Percentiles rank a stretch among this genome's conserved stretches.
phyloP scores from a whole-genome alignment of 306 rosid species.

The Echinosophora koreensis region DNA sequence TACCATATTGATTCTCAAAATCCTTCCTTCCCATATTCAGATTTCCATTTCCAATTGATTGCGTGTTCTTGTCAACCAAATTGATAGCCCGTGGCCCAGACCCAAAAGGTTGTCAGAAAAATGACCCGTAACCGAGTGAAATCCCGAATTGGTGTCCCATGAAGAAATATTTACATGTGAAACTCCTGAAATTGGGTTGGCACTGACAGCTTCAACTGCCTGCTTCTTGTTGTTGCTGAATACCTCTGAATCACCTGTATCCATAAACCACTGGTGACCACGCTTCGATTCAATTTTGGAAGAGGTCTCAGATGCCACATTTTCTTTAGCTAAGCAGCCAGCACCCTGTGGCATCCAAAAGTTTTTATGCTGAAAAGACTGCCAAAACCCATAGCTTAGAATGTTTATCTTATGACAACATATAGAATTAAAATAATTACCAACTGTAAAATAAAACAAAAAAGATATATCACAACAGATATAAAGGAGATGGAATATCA shows the following conservation, averaged over 20 bases:
- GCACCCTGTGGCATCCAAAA: slow-evolving; percentile 80
- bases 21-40: slow-evolving; percentile 65
- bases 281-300: slow-evolving; percentile 81
- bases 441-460: slow-evolving; percentile 11
- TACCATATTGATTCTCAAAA: slow-evolving; percentile 71
- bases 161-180: slow-evolving; percentile 64
- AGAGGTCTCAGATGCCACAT: slow-evolving; percentile 77
- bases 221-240: slow-evolving; percentile 76
- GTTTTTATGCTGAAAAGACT: slow-evolving; percentile 90
- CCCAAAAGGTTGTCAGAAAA: slow-evolving; percentile 81
- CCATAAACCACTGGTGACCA: slow-evolving; percentile 83
- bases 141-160: slow-evolving; percentile 78
- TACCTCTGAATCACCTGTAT: slow-evolving; percentile 67
- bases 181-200: slow-evolving; percentile 70
- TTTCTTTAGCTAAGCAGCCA: slow-evolving; percentile 81
- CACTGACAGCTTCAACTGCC: slow-evolving; percentile 73
- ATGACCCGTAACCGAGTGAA: slow-evolving; percentile 78
- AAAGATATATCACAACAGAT: not conserved
- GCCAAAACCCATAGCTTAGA: slow-evolving; percentile 44
- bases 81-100: slow-evolving; percentile 68
- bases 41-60: slow-evolving; percentile 68
- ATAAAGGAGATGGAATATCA: not conserved
- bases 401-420: slow-evolving; percentile 28
- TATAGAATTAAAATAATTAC: slow-evolving; percentile 33
- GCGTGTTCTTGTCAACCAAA: slow-evolving; percentile 73